phyloP scores from a whole-genome alignment of 176 grass and related monocot genomes.

The Aegilops sharonensis region DNA sequence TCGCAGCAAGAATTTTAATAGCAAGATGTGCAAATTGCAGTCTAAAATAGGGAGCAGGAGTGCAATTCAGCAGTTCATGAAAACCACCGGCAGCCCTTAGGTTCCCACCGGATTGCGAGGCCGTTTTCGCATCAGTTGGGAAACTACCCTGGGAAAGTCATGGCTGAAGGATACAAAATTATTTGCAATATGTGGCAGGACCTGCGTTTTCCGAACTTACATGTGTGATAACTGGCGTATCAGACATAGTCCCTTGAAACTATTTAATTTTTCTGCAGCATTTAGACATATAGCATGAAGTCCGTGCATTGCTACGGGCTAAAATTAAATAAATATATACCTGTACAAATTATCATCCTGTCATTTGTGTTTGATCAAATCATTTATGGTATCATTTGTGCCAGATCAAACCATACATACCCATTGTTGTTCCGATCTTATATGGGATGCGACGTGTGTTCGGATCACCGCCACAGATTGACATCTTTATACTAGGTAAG shows the following conservation, averaged over 20 bases:
- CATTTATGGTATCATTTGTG: too few relatives aligned
- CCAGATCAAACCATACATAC: too few relatives aligned
- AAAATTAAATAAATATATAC: too few relatives aligned
- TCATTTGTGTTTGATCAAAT: too few relatives aligned
- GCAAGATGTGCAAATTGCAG: constrained; percentile 36
- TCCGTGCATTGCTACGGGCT: not conserved
- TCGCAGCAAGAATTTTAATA: not conserved
- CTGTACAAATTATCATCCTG: too few relatives aligned
- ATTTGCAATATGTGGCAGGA: not conserved
- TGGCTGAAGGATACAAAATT: not conserved
- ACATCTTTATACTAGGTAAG: not conserved
- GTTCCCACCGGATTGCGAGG: constrained; percentile 27
- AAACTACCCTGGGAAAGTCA: not conserved
- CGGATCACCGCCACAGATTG: too few relatives aligned
- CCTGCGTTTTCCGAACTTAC: not conserved
- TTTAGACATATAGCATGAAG: not conserved
- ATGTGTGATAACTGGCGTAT: not conserved
- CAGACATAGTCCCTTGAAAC: not conserved
- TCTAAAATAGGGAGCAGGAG: not conserved
- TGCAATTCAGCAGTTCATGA: not conserved
- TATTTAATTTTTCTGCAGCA: not conserved
- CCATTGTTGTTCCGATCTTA: too few relatives aligned
- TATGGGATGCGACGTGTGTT: too few relatives aligned
- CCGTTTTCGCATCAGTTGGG: not conserved
- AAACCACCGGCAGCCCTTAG: not conserved